Base-by-base conservation (phyloP, 495 filamentous ascomycete genomes). In the Xylaria longipes region DNA sequence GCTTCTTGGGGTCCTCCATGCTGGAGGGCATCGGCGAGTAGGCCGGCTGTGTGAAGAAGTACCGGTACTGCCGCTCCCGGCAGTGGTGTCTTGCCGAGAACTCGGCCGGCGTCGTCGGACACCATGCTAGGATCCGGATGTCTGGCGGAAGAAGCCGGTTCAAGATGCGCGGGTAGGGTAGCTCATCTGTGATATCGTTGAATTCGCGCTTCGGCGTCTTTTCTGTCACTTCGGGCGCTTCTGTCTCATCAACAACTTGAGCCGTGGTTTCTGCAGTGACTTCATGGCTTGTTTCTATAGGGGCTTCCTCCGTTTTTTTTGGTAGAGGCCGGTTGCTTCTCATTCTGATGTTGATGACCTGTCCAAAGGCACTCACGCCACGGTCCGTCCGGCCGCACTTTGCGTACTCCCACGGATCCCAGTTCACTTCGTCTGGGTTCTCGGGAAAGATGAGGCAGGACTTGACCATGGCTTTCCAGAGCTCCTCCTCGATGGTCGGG, bases 71-170 rank as follows among this genome's bases (percentile, higher is more conserved):
- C 58, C 96, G 88, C 79, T 97, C 93, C 60, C 90, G 87, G 82
- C 96, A 99, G 65, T 91, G 93, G 84, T 97, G 97, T n/a, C 97
- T 90, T 17, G 96, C 95, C 65, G 93, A 93, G 80, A 99, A 99
- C 66, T 87, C 87, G 20, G 82, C 80, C 0, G 94, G 93, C 35
- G 91, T 93, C 64, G 87, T 82, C 5, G 95, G 94, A 78, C 95
- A 97, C 96, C 97, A 99, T 50, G 96, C 96, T 35, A 98, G 86
- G 46, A 97, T 84, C 58, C 93, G 84, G 74, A 99, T 97, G 77
- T 97, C 95, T 56, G 90, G 89, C 6, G 96, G 96, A 1, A 99
- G 90, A 6, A 97, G 85, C 67, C 90, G 87, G 82, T 99, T 99
- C 64, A 99, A 84, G 20, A 97, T 81, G 68, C 88, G 85, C 64